Percentiles rank a stretch among this genome's conserved stretches.
Conservation (phyloP, 1,284 basidiomycete species). For the Malassezia globosa region DNA sequence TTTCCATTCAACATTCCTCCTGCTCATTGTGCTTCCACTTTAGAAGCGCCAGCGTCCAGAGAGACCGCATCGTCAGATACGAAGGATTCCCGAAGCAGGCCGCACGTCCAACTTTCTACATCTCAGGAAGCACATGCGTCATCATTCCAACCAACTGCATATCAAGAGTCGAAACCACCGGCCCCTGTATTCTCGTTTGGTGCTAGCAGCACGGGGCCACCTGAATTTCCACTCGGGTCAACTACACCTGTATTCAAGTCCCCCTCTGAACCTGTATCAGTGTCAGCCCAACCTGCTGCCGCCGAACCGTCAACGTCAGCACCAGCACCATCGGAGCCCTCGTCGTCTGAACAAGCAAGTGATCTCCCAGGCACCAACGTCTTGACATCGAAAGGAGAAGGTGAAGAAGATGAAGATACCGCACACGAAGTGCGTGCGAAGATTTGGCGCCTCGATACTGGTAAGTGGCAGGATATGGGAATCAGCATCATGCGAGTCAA, state of each 20-base stretch:
- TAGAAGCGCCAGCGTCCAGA: background rate
- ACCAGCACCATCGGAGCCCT: no score
- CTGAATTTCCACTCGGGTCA: no score
- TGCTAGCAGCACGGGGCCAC: no score
- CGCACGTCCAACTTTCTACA: background rate
- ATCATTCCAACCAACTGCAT: no score
- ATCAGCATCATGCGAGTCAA: conserved; percentile 36
- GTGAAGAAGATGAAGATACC: conserved; percentile 34
- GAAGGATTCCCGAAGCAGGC: background rate
- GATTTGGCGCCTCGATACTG: conserved; percentile 32
- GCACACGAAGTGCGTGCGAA: conserved; percentile 30
- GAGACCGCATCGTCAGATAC: background rate
- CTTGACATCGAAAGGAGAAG: conserved; percentile 22
- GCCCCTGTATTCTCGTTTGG: no score
- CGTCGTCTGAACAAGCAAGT: no score
- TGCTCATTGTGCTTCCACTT: background rate
- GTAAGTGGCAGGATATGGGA: conserved; percentile 38
- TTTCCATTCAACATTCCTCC: conserved; percentile 8
- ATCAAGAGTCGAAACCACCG: no score
- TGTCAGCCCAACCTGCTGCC: background rate
- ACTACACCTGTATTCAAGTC: no score
- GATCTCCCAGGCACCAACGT: background rate
- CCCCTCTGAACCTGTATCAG: no score
- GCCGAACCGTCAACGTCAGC: background rate
- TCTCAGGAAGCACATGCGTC: background rate